phyloP scores from a whole-genome alignment of 2,329 filamentous ascomycete species.

The Talaromyces sp. region DNA sequence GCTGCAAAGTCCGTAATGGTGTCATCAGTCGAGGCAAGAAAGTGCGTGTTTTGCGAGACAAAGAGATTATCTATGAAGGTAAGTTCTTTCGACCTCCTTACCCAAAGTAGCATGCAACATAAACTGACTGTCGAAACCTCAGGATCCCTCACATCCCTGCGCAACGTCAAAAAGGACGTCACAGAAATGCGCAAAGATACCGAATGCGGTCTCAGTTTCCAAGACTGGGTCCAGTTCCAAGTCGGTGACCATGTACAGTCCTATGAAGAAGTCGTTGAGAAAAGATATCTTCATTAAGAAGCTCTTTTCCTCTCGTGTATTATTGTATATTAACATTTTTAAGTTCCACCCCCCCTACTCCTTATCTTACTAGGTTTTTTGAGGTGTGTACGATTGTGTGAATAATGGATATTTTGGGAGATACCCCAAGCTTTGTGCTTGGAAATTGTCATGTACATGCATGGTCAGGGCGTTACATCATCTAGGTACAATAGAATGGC shows the following conservation, averaged over 20 bases:
- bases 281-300: conserved; percentile 51
- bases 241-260: conserved; percentile 83
- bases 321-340: conserved; percentile 6
- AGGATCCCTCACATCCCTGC: conserved; percentile 79
- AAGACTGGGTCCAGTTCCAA: conserved; percentile 72
- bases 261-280: conserved; percentile 75
- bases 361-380: neutral
- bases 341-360: neutral
- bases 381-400: conserved; percentile 4
- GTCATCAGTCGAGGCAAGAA: conserved; percentile 60
- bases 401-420: conserved; percentile 2
- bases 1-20: conserved; percentile 83
- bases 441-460: conserved; percentile 10
- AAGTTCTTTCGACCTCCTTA: conserved; percentile 20
- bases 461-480: conserved; percentile 7
- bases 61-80: conserved; percentile 78
- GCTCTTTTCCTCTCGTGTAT: neutral
- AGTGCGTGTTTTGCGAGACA: conserved; percentile 69
- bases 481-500: conserved; percentile 4
- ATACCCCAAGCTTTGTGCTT: neutral
- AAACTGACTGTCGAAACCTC: neutral
- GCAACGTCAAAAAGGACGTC: conserved; percentile 89
- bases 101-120: neutral
- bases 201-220: conserved; percentile 90
- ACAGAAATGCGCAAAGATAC: conserved; percentile 82